Evolutionary conservation across 805 yeast genomes (phyloP).

Genomic region (Schwanniomyces vanrijiae): DNA sequence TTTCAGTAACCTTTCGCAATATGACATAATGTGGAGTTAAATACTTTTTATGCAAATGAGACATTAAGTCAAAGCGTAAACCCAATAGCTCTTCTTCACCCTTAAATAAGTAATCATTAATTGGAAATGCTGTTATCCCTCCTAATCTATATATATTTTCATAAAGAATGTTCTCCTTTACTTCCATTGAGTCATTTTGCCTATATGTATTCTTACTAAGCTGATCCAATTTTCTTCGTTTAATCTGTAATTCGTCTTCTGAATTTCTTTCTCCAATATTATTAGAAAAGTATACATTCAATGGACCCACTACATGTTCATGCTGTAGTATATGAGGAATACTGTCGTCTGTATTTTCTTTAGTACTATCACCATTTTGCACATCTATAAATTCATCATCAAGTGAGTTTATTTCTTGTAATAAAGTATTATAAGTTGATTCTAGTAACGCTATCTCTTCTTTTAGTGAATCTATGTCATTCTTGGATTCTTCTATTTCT

Average conservation of each 20-base stretch:
- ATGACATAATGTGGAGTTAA: constrained; percentile 50
- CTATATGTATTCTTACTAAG: constrained; percentile 2
- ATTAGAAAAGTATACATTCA: constrained; percentile 20
- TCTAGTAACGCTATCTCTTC: constrained; percentile 16
- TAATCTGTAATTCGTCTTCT: background rate
- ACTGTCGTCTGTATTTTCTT: constrained; percentile 3
- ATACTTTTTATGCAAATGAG: constrained; percentile 21
- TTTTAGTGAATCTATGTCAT: constrained; percentile 19
- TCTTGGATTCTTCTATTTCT: constrained; percentile 16
- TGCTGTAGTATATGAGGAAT: constrained; percentile 23
- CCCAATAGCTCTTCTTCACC: constrained; percentile 39
- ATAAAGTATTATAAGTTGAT: constrained; percentile 8
- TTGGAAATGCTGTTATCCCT: constrained; percentile 53
- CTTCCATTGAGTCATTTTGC: constrained; percentile 9
- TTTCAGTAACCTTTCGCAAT: constrained; percentile 16
- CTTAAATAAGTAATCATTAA: constrained; percentile 35
- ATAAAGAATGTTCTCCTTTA: constrained; percentile 32
- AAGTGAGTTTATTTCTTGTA: constrained; percentile 10
- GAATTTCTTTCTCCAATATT: background rate
- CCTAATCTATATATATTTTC: constrained; percentile 51
- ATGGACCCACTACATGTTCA: constrained; percentile 28
- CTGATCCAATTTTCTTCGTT: constrained; percentile 3
- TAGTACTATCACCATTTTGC: background rate
- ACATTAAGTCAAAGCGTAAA: constrained; percentile 48
- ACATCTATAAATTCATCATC: constrained; percentile 3